These are phyloP conservation scores for Noccaea caerulescens DNA, from an alignment of 345 rosid species.

Conservation along the genomic window DNA sequence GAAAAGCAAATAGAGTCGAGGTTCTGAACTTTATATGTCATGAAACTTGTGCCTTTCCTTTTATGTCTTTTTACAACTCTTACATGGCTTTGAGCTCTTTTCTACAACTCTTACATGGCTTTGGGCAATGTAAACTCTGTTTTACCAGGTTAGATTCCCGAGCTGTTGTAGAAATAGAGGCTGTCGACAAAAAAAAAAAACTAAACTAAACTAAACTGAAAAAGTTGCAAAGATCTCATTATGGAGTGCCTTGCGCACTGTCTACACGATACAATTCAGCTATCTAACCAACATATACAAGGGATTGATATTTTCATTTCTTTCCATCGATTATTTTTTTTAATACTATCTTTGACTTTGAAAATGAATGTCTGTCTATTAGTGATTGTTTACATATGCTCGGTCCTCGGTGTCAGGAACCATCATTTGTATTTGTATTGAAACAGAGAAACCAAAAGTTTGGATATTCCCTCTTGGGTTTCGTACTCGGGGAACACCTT, in stretches of 20 bases:
- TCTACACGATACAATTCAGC: neutral
- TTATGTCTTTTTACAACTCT: too few relatives aligned
- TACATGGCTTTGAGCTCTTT: neutral
- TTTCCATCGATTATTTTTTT: too few relatives aligned
- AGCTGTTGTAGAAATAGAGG: too few relatives aligned
- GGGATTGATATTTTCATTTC: too few relatives aligned
- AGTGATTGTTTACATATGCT: constrained; percentile 16
- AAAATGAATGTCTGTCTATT: neutral
- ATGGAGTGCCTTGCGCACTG: neutral
- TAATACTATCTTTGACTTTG: neutral
- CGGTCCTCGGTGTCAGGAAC: constrained; percentile 16
- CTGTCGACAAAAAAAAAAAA: too few relatives aligned
- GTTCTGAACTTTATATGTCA: neutral
- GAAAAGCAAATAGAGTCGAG: neutral
- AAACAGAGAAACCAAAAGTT: constrained; percentile 36
- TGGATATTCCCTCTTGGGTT: constrained; percentile 31
- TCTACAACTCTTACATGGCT: neutral
- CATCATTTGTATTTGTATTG: constrained; percentile 11
- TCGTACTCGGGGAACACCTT: constrained; percentile 36
- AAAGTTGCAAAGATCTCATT: neutral
- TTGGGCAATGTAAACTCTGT: neutral
- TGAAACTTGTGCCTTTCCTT: too few relatives aligned
- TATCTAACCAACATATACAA: neutral
- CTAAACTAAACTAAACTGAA: too few relatives aligned
- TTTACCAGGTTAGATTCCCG: too few relatives aligned